Conservation (phyloP, 192 early-diverging fungal genomes). For the Linnemannia zychae region DNA sequence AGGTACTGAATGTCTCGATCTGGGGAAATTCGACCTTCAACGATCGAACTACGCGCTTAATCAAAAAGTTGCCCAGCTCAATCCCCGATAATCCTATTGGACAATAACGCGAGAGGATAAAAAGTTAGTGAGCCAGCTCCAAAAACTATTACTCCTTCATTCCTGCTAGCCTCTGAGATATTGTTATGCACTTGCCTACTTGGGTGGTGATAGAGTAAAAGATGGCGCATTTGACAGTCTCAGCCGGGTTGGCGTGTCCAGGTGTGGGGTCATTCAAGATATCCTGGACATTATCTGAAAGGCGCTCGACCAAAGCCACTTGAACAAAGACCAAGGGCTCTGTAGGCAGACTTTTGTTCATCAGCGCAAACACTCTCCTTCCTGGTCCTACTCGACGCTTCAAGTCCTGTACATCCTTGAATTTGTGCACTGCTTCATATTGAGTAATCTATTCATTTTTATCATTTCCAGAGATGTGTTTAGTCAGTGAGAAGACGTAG, state of each 20-base stretch:
- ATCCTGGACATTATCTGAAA: slow-evolving; percentile 78
- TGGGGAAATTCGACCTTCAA: slow-evolving; percentile 77
- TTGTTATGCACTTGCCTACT: slow-evolving; percentile 59
- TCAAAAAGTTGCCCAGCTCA: slow-evolving; percentile 91
- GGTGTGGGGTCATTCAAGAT: slow-evolving; percentile 45
- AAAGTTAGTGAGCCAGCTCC: neutral
- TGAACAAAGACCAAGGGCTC: slow-evolving; percentile 95
- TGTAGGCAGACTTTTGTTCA: slow-evolving; percentile 78
- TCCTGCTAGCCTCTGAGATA: neutral
- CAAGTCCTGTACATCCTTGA: slow-evolving; percentile 84
- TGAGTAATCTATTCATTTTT: slow-evolving; percentile 67
- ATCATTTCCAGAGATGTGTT: neutral
- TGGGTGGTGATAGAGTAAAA: slow-evolving; percentile 97
- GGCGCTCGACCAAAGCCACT: slow-evolving; percentile 77
- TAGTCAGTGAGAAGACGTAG: neutral
- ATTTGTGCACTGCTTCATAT: slow-evolving; percentile 93
- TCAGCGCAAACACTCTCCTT: slow-evolving; percentile 88
- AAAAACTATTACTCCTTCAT: neutral
- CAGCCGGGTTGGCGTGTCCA: slow-evolving; percentile 24
- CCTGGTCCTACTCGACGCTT: slow-evolving; percentile 78
- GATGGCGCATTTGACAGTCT: slow-evolving; percentile 76
- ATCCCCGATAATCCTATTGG: slow-evolving; percentile 82
- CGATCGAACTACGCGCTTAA: slow-evolving; percentile 90
- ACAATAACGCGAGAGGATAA: neutral
- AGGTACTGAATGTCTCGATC: slow-evolving; percentile 85